phyloP scores from a whole-genome alignment of 768 basidiomycete species.

The Serendipita indica region DNA sequence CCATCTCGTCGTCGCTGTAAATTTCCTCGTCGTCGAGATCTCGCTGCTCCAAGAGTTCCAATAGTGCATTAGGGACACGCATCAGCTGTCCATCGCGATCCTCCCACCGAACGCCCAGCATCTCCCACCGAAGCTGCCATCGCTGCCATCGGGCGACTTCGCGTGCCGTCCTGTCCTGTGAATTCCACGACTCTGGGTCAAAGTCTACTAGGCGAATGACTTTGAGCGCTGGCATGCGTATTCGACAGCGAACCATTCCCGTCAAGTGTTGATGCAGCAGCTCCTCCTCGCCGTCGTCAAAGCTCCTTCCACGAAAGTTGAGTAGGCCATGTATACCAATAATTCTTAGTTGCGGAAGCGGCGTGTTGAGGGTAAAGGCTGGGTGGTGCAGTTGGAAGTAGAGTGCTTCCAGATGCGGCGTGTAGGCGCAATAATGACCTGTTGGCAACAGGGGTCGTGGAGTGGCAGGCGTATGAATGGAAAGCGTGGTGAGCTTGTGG shows the following conservation, averaged over 20 bases:
- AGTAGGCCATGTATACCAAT: constrained; percentile 3
- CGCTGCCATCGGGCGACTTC: constrained; percentile 6
- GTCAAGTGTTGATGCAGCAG: constrained; percentile 1
- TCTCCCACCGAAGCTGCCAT: constrained; percentile 8
- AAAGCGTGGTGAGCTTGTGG: not conserved
- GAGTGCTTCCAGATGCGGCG: not conserved
- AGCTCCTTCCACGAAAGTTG: not conserved
- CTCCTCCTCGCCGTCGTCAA: constrained; percentile 9
- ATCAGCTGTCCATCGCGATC: constrained; percentile 1
- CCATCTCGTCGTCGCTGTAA: constrained; percentile 6
- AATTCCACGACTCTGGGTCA: constrained; percentile 8
- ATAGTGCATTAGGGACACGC: not conserved
- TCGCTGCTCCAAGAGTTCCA: not conserved
- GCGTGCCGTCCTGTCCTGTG: not conserved
- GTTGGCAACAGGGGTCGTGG: not conserved
- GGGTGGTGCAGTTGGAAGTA: constrained; percentile 7
- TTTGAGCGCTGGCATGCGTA: not conserved
- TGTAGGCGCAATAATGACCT: not conserved
- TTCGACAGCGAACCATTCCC: not conserved
- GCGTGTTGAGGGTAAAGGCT: not conserved
- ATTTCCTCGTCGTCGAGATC: constrained; percentile 1
- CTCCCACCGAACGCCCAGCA: constrained; percentile 6
- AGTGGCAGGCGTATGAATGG: not conserved
- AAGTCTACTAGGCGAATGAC: not conserved
- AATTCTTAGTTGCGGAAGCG: not conserved